These are phyloP conservation scores for Naganishia randhawae DNA, from an alignment of 768 basidiomycete genomes.

Conservation along the genomic window DNA sequence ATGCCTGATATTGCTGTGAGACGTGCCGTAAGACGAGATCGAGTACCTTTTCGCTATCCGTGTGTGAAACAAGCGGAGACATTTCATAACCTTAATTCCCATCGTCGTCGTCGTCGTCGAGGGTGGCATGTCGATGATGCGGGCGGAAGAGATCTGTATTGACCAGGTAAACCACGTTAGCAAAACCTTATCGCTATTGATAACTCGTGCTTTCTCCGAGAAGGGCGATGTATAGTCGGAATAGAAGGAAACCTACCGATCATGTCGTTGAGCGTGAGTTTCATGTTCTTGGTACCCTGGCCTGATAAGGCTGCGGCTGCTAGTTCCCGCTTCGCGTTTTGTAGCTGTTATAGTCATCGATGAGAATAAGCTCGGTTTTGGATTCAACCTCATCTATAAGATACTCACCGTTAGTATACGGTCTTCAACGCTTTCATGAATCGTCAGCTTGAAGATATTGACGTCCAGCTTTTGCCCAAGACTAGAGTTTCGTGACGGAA, in stretches of 20 bases:
- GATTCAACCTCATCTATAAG: neutral
- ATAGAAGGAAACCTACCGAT: slow-evolving; percentile 54
- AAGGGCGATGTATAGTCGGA: neutral
- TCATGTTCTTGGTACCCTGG: slow-evolving; percentile 75
- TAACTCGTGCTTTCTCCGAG: neutral
- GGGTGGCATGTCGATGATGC: slow-evolving; percentile 1
- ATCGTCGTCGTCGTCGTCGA: slow-evolving; percentile 1
- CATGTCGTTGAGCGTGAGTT: slow-evolving; percentile 76
- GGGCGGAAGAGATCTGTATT: slow-evolving; percentile 8
- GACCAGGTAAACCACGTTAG: neutral
- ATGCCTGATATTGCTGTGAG: neutral
- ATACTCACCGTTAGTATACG: slow-evolving; percentile 66
- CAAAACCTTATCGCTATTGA: neutral
- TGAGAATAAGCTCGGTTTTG: neutral
- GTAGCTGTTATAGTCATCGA: slow-evolving; percentile 57
- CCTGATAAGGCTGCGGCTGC: slow-evolving; percentile 81
- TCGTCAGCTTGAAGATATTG: slow-evolving; percentile 66
- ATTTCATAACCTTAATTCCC: neutral
- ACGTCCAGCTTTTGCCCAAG: slow-evolving; percentile 83
- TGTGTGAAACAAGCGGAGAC: neutral
- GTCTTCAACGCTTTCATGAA: slow-evolving; percentile 80
- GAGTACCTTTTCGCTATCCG: too few species aligned
- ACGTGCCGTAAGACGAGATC: neutral
- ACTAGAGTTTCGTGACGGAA: neutral
- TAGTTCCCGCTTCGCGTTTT: slow-evolving; percentile 82